Base-by-base conservation (phyloP, 805 yeast species). In the Cyberlindnera americana region DNA sequence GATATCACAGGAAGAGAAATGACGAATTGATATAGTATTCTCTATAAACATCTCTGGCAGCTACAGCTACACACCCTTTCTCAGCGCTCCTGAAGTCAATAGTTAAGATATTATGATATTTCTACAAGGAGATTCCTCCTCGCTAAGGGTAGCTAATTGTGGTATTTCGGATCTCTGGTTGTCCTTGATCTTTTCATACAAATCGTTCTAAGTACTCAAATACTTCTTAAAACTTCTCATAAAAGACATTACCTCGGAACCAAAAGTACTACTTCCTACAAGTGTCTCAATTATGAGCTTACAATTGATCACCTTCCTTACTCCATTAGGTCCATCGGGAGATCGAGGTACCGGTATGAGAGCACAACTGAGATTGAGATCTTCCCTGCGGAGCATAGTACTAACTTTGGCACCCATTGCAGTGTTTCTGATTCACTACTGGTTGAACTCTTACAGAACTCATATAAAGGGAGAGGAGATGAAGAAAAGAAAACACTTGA, bases 401-500 rank as follows among this genome's bases (percentile, higher is more conserved):
- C 38, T 28, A 16, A 35, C 38, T 28, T 26, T 18, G 14, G 24
- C n/a, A 3, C 25, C 37, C 31, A 31, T 31, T n/a, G n/a, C n/a
- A n/a, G n/a, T n/a, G n/a, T n/a, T n/a, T n/a, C n/a, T n/a, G n/a
- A n/a, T n/a, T n/a, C n/a, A n/a, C n/a, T n/a, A n/a, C n/a, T n/a
- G n/a, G n/a, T n/a, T n/a, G n/a, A n/a, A n/a, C n/a, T n/a, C n/a
- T n/a, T n/a, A n/a, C n/a, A n/a, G n/a, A n/a, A n/a, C n/a, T 24
- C 10, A 21, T 21, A 21, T 21, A 21, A 21, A 21, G 23, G 23
- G 9, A 21, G 10, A 21, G 10, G 23, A 7, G 10, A 6, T 7
- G 10, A 21, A 21, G 10, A 21, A 21, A 21, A 21, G 23, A 10
- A n/a, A n/a, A n/a, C n/a, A n/a, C n/a, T n/a, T n/a, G n/a, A n/a